Conservation (phyloP, 2,329 filamentous ascomycete genomes). For the Calonectria leucothoes region DNA sequence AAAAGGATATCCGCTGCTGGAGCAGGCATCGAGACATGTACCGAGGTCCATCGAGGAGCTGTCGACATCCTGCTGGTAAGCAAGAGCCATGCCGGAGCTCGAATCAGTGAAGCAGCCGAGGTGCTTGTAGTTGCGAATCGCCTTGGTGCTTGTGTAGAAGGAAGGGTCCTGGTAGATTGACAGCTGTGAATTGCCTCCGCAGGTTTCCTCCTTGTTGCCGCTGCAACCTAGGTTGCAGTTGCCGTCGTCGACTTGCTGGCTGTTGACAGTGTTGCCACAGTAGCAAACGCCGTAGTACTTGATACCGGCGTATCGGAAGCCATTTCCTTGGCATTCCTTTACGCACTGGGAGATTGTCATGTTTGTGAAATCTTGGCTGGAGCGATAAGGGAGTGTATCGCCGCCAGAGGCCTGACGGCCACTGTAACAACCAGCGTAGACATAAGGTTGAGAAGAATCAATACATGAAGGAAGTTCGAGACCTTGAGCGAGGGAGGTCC, state of each 20-base stretch:
- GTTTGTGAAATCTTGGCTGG: conserved; percentile 47
- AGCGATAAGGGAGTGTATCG: conserved; percentile 57
- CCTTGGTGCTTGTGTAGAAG: conserved; percentile 58
- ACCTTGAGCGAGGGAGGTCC: conserved; percentile 54
- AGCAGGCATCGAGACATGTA: conserved; percentile 56
- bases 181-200: conserved; percentile 60
- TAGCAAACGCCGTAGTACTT: conserved; percentile 66
- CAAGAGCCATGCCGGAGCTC: conserved; percentile 56
- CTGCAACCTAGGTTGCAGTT: conserved; percentile 69
- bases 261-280: conserved; percentile 62
- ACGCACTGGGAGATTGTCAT: conserved; percentile 63
- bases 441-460: conserved; percentile 58
- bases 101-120: conserved; percentile 71
- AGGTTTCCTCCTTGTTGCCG: conserved; percentile 56
- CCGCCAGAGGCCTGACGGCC: conserved; percentile 39
- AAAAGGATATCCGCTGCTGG: conserved; percentile 57
- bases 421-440: conserved; percentile 61
- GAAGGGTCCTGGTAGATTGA: conserved; percentile 63
- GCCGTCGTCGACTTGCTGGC: conserved; percentile 62
- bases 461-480: conserved; percentile 58
- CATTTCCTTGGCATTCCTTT: conserved; percentile 63
- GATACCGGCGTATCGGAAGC: conserved; percentile 63
- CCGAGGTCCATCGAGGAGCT: conserved; percentile 53
- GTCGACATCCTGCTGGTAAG: conserved; percentile 54
- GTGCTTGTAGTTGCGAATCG: conserved; percentile 65